A percentile compares a stretch with the other conserved stretches of the same genome.
Conservation (phyloP, 805 yeast species). For the Maudiozyma serrabonitensis region DNA sequence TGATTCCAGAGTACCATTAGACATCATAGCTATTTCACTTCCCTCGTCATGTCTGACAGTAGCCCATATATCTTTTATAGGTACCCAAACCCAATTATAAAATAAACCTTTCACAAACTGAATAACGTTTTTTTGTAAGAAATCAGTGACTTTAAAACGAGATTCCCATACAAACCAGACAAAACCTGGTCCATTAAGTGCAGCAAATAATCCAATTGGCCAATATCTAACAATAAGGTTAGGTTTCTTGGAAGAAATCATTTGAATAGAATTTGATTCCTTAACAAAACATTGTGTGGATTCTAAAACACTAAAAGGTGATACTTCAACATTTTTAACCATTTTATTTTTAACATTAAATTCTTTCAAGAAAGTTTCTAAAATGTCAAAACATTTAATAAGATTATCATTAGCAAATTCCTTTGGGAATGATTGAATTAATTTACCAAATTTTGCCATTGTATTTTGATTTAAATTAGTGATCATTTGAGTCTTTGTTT, state of each 20-base stretch:
- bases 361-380: not conserved
- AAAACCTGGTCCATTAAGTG: conserved; percentile 47
- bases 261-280: not conserved
- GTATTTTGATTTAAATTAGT: conserved; percentile 5
- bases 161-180: conserved; percentile 37
- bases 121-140: conserved; percentile 49
- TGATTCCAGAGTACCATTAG: conserved; percentile 66
- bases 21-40: conserved; percentile 63
- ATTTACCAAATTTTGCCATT: conserved; percentile 14
- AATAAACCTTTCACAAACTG: conserved; percentile 62
- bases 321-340: too few relatives aligned
- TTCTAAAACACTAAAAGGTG: conserved; percentile 5
- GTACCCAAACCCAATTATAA: conserved; percentile 76
- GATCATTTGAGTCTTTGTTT: conserved; percentile 3
- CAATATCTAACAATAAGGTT: conserved; percentile 45
- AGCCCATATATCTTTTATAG: conserved; percentile 57
- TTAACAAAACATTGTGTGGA: conserved; percentile 3
- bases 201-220: conserved; percentile 42
- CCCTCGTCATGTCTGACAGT: conserved; percentile 80
- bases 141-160: conserved; percentile 42
- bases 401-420: not conserved
- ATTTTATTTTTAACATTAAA: not conserved
- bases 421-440: conserved; percentile 5
- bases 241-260: conserved; percentile 28
- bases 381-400: not conserved